Evolutionary conservation across 495 filamentous ascomycete genomes (phyloP).

Genomic region (Neurospora sp.): DNA sequence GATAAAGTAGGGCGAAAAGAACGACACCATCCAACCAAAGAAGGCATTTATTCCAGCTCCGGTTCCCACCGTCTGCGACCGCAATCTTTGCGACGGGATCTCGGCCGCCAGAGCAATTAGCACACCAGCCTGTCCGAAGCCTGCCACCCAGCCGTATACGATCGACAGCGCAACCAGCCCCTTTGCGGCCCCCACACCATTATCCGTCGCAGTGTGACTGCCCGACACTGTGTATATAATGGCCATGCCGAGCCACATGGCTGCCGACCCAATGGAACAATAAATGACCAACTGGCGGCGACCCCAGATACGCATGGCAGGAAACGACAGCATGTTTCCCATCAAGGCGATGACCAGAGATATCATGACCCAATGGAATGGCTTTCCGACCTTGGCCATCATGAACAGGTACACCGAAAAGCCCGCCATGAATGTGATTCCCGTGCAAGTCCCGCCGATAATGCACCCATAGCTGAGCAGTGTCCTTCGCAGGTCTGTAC

Average conservation of each 20-base stretch:
- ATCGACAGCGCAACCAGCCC: constrained; percentile 15
- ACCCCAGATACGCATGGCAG: constrained; percentile 18
- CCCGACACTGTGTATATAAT: constrained; percentile 14
- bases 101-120: constrained; percentile 35
- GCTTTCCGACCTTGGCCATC: constrained; percentile 18
- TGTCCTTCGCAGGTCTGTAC: constrained; percentile 21
- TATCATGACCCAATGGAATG: constrained; percentile 25
- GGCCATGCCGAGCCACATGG: constrained; percentile 19
- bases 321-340: constrained; percentile 21
- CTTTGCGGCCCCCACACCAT: constrained; percentile 6
- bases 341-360: constrained; percentile 21
- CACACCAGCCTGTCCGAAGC: constrained; percentile 30
- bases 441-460: constrained; percentile 18
- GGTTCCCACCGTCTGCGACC: constrained; percentile 42
- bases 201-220: background rate
- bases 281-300: constrained; percentile 13
- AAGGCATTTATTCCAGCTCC: constrained; percentile 38
- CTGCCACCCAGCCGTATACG: constrained; percentile 25
- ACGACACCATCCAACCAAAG: constrained; percentile 33
- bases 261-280: constrained; percentile 13
- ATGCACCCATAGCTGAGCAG: constrained; percentile 16
- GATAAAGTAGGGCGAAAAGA: constrained; percentile 41
- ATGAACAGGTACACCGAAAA: constrained; percentile 25
- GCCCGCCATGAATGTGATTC: constrained; percentile 21
- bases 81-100: constrained; percentile 35